Base-by-base conservation (phyloP, 179 eudicot species). In the Dionaea muscipula region DNA sequence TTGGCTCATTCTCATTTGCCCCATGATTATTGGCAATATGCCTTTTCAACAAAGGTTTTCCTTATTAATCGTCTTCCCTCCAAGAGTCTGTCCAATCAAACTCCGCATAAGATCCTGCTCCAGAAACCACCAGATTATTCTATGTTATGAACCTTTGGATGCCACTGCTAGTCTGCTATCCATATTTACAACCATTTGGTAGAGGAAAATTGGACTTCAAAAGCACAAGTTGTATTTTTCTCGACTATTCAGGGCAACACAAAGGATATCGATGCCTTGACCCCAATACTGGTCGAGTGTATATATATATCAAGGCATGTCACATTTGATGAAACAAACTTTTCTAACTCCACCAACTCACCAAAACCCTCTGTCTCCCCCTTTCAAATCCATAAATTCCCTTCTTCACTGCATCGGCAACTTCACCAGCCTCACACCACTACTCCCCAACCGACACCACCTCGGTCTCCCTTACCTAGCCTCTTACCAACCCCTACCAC, bases 101-200 rank as follows among this genome's bases (percentile, higher is more conserved):
- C 46, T 14, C 46, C 46, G 4, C 13, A 14, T 18, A 6, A 41
- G 1, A 16, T 44, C 10, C 26, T 47, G 26, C 21, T 17, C 2
- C 26, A 24, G 1, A 10, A 47, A 47, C 26, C 21, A 14, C 13
- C 51, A 1, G 14, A 5, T 23, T 22, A 47, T 20, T 2, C 14
- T 12, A 14, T 17, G 19, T 10, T 47, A 8, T 2, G 26, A 4
- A 22, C 13, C 0, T 47, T 21, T 36, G 16, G 58, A 14, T 54
- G 45, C n/a, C 58, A 35, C 27, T 54, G 27, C n/a, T n/a, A n/a
- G n/a, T n/a, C n/a, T n/a, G n/a, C 16, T 47, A 47, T 19, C 24
- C 20, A 3, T 17, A 19, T 14, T 6, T 31, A 31, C 1, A 4
- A 26, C 27, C 21, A 16, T 25, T 15, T 11, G 20, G 18, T 35